Evolutionary conservation across 2,329 filamentous ascomycete genomes (phyloP), one percentile per base, ranked within the genome.

Genomic region (Cordyceps cateniannulata): DNA sequence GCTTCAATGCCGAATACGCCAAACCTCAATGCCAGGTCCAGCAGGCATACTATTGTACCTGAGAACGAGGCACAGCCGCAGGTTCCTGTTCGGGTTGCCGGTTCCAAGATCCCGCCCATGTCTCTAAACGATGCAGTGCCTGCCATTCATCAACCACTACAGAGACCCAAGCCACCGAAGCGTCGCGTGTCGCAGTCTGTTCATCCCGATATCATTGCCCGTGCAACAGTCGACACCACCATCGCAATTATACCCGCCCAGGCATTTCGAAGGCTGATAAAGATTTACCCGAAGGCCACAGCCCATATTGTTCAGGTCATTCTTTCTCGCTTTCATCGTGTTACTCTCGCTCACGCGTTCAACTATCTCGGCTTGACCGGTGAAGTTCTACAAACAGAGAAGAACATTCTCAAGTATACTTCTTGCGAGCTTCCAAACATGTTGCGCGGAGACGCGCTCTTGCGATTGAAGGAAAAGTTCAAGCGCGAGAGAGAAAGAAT

Each of bases 221-320:
- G 95, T 65, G 95, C 95, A 6, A 96, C 92, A 18, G 89, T 96
- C 25, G 96, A 99, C 71, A 99, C 95, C 0, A 99, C 96, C 0
- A 97, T 99, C 73, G 95, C 95, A 6, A 96, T 99, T 65, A 99
- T 99, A 61, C 96, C 96, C 1, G 95, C 95, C 1, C 96, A 92
- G 70, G 96, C 95, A 3, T 99, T 99, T 68, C 86, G 92, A 58
- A 87, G 96, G 9, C 79, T 99, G 57, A 99, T 96, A 55, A 86
- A 91, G 69, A 88, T 97, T 25, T 99, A 98, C 68, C 95, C 95
- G 10, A 96, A 96, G 76, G 93, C 96, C 10, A 97, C 95, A 2
- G 89, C 95, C 1, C 96, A 99, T 69, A 98, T 99, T 65, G 92
- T 99, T 6, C 95, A 99, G 70, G 93, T 99, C 50, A 99, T 99